Evolutionary conservation across 2,329 filamentous ascomycete species (phyloP), one percentile per base, ranked within the genome.

Genomic region (Dactylellina drechsleri): DNA sequence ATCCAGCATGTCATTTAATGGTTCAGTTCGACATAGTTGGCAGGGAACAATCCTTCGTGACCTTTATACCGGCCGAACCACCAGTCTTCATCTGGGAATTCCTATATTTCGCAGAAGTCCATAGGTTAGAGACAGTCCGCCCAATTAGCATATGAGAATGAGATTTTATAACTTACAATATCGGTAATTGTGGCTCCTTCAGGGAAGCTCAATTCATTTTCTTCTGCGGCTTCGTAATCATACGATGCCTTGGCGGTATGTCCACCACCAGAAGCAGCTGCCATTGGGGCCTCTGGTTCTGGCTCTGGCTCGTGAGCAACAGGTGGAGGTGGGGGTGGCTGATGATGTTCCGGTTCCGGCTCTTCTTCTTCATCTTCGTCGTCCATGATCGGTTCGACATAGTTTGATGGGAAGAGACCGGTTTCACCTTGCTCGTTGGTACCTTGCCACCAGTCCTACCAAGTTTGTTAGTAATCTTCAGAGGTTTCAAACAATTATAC

Each of bases 71-170:
- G 89, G 71, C 95, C 95, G 79, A 94, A 91, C 95, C 95, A 99
- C 95, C 95, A 99, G 81, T 99, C 95, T 78, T 98, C 94, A 80
- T 98, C 95, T 1, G 95, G 95, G 83, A 98, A 98, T 84, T 97
- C 92, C 89, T 91, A 79, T 18, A n/a, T 2, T n/a, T 47, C 15
- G 16, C 13, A 47, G n/a, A 47, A 15, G 5, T 13, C n/a, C 13
- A 8, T 8, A 12, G 6, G 16, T 47, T 47, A 15, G 3, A n/a
- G 7, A 47, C 1, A n/a, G 23, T 23, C 16, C 43, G 15, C 4
- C 23, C 4, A 23, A 23, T n/a, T n/a, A n/a, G 23, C 23, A 43
- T n/a, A n/a, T 2, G 2, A 43, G n/a, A 43, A 43, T 6, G n/a
- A 5, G 5, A 6, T 43, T 23, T 23, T 23, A 23, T 4, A 56